A percentile compares a stretch with the other conserved stretches of the same genome.
Evolutionary conservation across 306 rosid species (phyloP).

Genomic region (Rosa chinensis): DNA sequence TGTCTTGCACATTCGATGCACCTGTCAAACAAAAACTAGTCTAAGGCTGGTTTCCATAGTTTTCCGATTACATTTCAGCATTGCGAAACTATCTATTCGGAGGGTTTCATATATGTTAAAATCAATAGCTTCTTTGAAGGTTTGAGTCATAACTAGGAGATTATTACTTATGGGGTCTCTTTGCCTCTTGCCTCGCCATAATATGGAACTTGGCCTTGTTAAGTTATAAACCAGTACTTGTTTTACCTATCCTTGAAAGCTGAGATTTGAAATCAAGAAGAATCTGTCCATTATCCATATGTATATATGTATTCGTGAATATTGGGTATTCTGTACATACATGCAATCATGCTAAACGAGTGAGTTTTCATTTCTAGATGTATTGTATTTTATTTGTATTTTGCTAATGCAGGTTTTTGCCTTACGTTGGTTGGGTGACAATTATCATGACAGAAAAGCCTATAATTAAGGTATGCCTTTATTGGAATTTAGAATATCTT

Average conservation of each 20-base stretch:
- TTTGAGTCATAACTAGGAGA: not conserved
- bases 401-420: constrained; percentile 57
- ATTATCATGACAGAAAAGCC: constrained; percentile 74
- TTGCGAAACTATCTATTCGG: not conserved
- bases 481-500: not conserved
- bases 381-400: constrained; percentile 3
- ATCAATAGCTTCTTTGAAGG: not conserved
- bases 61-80: not conserved
- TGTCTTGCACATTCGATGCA: not conserved
- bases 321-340: not conserved
- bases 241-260: not conserved
- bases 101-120: not conserved
- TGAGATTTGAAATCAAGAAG: not conserved
- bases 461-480: constrained; percentile 58
- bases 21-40: not conserved
- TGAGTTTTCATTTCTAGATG: not conserved
- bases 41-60: not conserved
- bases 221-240: not conserved
- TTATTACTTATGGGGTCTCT: not conserved
- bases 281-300: too few species aligned
- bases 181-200: not conserved
- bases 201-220: not conserved
- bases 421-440: constrained; percentile 66
- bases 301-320: not conserved
- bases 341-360: not conserved